phyloP scores from a whole-genome alignment of 805 yeast species.

The Tetrapisispora fleetii region DNA sequence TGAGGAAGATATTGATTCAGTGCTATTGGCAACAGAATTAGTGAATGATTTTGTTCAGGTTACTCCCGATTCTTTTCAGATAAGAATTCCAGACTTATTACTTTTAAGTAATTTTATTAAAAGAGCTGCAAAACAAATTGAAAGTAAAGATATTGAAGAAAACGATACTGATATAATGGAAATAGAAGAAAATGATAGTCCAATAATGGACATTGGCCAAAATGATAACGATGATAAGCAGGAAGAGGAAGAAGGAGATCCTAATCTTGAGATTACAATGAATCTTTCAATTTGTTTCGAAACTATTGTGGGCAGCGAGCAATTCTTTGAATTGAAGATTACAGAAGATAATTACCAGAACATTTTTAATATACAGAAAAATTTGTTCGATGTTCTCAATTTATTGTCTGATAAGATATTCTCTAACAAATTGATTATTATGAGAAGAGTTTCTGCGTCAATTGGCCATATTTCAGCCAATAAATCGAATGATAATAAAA shows the following conservation, averaged over 20 bases:
- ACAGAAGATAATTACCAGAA: not conserved
- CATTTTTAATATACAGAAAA: slow-evolving; percentile 11
- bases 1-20: slow-evolving; percentile 10
- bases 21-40: slow-evolving; percentile 16
- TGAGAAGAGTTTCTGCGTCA: slow-evolving; percentile 22
- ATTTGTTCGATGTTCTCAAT: slow-evolving; percentile 12
- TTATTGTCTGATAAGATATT: slow-evolving; percentile 12
- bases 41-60: slow-evolving; percentile 13
- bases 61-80: slow-evolving; percentile 2
- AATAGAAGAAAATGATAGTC: slow-evolving; percentile 7
- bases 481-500: slow-evolving; percentile 12
- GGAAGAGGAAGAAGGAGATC: slow-evolving; percentile 15
- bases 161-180: slow-evolving; percentile 9
- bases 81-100: slow-evolving; percentile 4
- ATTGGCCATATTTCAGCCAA: slow-evolving; percentile 24
- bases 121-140: slow-evolving; percentile 8
- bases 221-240: not conserved
- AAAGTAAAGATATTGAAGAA: slow-evolving; percentile 3
- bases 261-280: slow-evolving; percentile 15
- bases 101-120: slow-evolving; percentile 9
- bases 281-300: slow-evolving; percentile 17
- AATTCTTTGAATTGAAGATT: slow-evolving; percentile 6
- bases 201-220: slow-evolving; percentile 8
- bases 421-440: slow-evolving; percentile 22
- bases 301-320: slow-evolving; percentile 8